Conservation (phyloP, 306 rosid species). For the Inga leiocalycina region DNA sequence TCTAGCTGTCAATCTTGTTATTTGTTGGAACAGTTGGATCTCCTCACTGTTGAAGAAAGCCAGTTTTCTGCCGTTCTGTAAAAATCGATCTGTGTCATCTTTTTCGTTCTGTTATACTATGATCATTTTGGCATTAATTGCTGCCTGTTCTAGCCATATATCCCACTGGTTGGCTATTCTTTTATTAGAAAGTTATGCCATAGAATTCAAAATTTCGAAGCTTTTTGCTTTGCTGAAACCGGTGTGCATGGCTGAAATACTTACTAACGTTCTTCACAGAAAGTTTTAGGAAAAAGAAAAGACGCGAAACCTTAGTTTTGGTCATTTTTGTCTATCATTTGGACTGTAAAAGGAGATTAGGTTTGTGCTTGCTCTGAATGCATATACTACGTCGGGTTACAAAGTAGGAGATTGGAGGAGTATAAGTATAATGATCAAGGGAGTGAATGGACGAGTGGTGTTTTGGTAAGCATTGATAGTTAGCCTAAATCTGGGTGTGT, state of each 20-base stretch:
- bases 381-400: neutral
- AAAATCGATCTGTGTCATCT: neutral
- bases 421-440: neutral
- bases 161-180: neutral
- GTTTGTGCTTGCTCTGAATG: neutral
- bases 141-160: neutral
- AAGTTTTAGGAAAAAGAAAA: neutral
- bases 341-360: neutral
- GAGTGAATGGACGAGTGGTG: neutral
- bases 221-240: neutral
- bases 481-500: neutral
- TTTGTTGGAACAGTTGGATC: constrained; percentile 25
- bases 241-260: neutral
- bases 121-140: neutral
- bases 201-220: neutral
- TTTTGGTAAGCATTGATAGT: neutral
- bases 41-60: constrained; percentile 27
- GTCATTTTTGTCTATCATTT: neutral
- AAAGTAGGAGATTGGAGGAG: too few relatives aligned
- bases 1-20: constrained; percentile 15
- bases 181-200: neutral
- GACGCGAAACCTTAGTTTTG: neutral
- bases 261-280: neutral
- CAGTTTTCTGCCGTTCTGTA: constrained; percentile 22
- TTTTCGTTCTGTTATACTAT: neutral